phyloP scores from a whole-genome alignment of 257 asterid species.

The Anisodus acutangulus region DNA sequence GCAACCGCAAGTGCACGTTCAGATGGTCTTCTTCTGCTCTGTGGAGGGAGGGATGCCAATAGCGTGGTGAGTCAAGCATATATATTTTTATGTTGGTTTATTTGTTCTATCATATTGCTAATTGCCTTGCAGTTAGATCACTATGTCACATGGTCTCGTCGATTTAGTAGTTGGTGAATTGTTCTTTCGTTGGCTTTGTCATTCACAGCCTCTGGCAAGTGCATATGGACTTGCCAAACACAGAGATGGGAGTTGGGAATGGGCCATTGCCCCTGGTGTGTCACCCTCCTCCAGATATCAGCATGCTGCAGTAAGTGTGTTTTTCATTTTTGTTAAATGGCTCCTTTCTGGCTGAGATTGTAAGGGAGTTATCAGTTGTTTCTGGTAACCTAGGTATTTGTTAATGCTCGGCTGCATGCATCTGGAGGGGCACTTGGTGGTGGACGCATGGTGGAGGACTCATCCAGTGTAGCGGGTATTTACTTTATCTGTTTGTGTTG shows the following conservation, averaged over 20 bases:
- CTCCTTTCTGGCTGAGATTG: neutral
- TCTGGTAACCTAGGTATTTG: slow-evolving; percentile 72
- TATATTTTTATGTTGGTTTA: neutral
- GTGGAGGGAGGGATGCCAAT: slow-evolving; percentile 99
- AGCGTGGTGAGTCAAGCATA: slow-evolving; percentile 76
- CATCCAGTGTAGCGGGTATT: slow-evolving; percentile 95
- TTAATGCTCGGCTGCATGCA: slow-evolving; percentile 97
- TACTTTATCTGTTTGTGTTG: slow-evolving; percentile 12
- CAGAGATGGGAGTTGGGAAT: slow-evolving; percentile 99
- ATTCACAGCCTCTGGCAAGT: slow-evolving; percentile 87
- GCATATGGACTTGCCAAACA: slow-evolving; percentile 99
- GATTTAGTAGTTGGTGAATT: neutral
- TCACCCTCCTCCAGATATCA: slow-evolving; percentile 99
- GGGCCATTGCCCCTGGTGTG: slow-evolving; percentile 99
- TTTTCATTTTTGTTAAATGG: neutral
- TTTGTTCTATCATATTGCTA: slow-evolving; percentile 16
- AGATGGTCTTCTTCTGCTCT: slow-evolving; percentile 97
- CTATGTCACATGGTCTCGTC: neutral
- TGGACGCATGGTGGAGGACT: slow-evolving; percentile 99
- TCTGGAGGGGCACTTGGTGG: slow-evolving; percentile 99
- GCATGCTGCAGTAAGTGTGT: slow-evolving; percentile 89
- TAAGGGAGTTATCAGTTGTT: slow-evolving; percentile 29
- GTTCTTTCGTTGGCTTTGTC: neutral
- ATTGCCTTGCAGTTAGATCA: slow-evolving; percentile 4
- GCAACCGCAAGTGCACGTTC: slow-evolving; percentile 99